Evolutionary conservation across 805 yeast genomes (phyloP).

Genomic region (Limtongia smithiae): DNA sequence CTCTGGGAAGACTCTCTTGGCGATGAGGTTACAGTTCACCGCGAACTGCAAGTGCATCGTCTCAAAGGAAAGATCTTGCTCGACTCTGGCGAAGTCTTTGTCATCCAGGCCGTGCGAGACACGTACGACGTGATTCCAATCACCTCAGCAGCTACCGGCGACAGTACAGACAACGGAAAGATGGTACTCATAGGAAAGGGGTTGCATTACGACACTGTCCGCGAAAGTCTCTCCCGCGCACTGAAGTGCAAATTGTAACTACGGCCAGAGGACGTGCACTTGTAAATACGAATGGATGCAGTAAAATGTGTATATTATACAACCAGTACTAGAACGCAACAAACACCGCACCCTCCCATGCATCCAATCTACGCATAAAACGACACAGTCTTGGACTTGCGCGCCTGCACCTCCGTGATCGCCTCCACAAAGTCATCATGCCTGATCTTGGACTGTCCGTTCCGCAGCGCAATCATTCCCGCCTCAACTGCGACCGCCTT

Average conservation of each 20-base stretch:
- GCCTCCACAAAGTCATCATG: slow-evolving; percentile 99
- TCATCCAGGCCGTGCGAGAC: slow-evolving; percentile 89
- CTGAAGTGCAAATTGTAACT: neutral
- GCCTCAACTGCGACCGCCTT: slow-evolving; percentile 99
- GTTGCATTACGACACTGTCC: slow-evolving; percentile 37
- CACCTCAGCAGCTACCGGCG: slow-evolving; percentile 40
- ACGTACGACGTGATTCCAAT: slow-evolving; percentile 70
- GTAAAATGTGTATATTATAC: neutral
- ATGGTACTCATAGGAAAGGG: slow-evolving; percentile 74
- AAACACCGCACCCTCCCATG: neutral
- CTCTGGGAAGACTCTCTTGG: slow-evolving; percentile 66
- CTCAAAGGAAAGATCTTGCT: slow-evolving; percentile 68
- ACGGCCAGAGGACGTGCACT: no score
- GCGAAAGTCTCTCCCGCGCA: neutral
- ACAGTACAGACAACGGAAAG: slow-evolving; percentile 43
- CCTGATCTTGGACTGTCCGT: slow-evolving; percentile 83
- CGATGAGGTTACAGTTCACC: no score
- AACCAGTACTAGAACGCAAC: no score
- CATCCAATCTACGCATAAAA: slow-evolving; percentile 69
- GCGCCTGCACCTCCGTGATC: slow-evolving; percentile 95
- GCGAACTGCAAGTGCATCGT: slow-evolving; percentile 56
- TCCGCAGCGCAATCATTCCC: slow-evolving; percentile 98
- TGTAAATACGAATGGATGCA: neutral
- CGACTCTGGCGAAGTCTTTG: slow-evolving; percentile 45
- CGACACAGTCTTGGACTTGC: slow-evolving; percentile 91